Base-by-base conservation (phyloP, 441 rosid species). In the Croton laevigatus region DNA sequence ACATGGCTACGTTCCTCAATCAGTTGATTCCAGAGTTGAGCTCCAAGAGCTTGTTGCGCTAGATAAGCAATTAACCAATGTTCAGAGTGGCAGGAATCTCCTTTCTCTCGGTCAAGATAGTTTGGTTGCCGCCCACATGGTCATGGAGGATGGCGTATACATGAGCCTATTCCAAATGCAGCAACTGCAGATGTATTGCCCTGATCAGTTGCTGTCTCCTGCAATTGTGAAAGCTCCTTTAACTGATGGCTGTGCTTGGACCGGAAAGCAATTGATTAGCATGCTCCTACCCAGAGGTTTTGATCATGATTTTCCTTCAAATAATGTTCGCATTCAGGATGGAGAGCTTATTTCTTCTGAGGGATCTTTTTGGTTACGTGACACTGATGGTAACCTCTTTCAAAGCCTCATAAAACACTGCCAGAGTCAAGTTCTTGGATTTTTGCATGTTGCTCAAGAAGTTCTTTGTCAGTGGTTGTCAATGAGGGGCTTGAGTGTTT, bases 1-100 rank as follows among this genome's bases (percentile, higher is more conserved):
- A 36, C 99, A 96, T 60, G 99, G 99, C 34, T 96, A 90, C 66
- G 84, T 96, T 76, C 97, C 99, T 46, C 97, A 96, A 73, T 89
- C 98, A 0, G 71, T 96, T 52, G 88, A 82, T 54, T 79, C 97
- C 0, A 85, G 84, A 63, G 89, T 83, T 16, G 99, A 96, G 89
- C 94, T 96, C 2, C 81, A 57, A 4, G 98, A 93, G 81, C 98
- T 96, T 71, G 87, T 86, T 72, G 89, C 94, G 64, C 87, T 96
- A 71, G 87, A 93, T 73, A 93, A 75, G 71, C 99, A 96, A 78
- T 78, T 91, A 61, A 70, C 80, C 14, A 90, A 96, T 76, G 75
- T 80, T 52, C 98, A 93, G 75, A 96, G 87, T 65, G 98, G 99
- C 60, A 74, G 84, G 75, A 96, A 88, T 69, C 79, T 96, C 65